phyloP scores from a whole-genome alignment of 169 alveolate species.

The Besnoitia besnoiti region DNA sequence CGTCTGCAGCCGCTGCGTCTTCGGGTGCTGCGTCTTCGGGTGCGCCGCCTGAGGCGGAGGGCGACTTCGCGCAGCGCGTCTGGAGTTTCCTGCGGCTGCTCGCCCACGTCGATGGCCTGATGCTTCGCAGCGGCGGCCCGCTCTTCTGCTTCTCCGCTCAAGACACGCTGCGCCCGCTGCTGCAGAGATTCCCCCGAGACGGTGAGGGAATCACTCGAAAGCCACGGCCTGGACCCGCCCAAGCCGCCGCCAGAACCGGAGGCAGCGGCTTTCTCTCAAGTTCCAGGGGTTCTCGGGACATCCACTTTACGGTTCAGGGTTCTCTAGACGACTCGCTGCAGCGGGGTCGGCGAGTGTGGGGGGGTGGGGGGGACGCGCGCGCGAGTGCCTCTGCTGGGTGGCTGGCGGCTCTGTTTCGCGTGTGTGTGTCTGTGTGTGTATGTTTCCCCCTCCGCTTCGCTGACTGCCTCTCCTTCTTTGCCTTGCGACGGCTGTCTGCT shows the following conservation, averaged over 20 bases:
- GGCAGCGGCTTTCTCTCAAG: background rate
- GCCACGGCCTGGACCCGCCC: too few species aligned
- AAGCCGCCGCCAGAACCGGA: too few species aligned
- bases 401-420: too few species aligned
- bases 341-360: too few species aligned
- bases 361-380: too few species aligned
- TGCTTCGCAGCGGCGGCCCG: background rate
- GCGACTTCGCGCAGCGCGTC: background rate
- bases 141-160: slow-evolving; percentile 15
- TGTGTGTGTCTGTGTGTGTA: too few species aligned
- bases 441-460: background rate
- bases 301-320: background rate
- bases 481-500: too few species aligned
- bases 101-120: background rate
- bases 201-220: too few species aligned
- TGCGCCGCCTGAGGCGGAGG: background rate
- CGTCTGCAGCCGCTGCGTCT: background rate
- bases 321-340: too few species aligned
- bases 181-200: slow-evolving; percentile 4
- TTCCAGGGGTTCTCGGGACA: background rate
- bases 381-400: too few species aligned
- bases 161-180: slow-evolving; percentile 17
- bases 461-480: background rate
- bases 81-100: background rate
- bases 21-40: background rate